Evolutionary conservation across 768 basidiomycete genomes (phyloP).

Genomic region (Lactarius quietus): DNA sequence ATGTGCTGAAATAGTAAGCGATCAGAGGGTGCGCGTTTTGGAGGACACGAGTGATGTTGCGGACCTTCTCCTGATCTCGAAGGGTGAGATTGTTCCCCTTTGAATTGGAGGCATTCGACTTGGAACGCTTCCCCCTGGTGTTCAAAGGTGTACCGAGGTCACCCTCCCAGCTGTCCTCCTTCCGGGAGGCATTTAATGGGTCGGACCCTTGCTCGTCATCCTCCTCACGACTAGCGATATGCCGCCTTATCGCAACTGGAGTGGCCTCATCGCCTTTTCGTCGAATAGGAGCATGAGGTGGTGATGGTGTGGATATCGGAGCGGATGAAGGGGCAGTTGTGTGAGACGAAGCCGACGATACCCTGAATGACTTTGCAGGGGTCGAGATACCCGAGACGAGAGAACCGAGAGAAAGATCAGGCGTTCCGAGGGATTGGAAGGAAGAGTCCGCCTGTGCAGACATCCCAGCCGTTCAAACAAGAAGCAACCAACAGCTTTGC

Average conservation of each 20-base stretch:
- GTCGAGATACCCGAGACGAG: constrained; percentile 25
- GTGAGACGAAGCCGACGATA: constrained; percentile 24
- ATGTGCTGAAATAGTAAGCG: constrained; percentile 59
- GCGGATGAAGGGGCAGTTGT: constrained; percentile 28
- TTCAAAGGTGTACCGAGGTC: constrained; percentile 50
- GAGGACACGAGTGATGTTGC: constrained; percentile 22
- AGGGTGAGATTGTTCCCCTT: constrained; percentile 62
- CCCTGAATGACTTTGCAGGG: constrained; percentile 26
- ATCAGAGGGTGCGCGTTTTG: not conserved
- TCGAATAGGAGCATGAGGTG: constrained; percentile 22
- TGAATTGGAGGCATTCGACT: constrained; percentile 37
- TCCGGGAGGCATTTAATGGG: constrained; percentile 20
- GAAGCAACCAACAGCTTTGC: not conserved
- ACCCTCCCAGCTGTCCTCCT: constrained; percentile 42
- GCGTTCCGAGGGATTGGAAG: constrained; percentile 22
- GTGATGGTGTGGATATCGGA: constrained; percentile 27
- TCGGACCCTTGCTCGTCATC: constrained; percentile 22
- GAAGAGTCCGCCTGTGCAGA: constrained; percentile 23
- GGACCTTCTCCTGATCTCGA: constrained; percentile 94
- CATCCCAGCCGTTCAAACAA: constrained; percentile 7
- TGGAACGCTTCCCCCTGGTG: constrained; percentile 43
- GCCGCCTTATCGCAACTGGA: constrained; percentile 17
- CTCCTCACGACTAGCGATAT: constrained; percentile 20
- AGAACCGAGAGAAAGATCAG: constrained; percentile 29
- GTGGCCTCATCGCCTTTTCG: constrained; percentile 22